Evolutionary conservation across 768 basidiomycete genomes (phyloP), one percentile per base, ranked within the genome.

Genomic region (Russula dissimulans): DNA sequence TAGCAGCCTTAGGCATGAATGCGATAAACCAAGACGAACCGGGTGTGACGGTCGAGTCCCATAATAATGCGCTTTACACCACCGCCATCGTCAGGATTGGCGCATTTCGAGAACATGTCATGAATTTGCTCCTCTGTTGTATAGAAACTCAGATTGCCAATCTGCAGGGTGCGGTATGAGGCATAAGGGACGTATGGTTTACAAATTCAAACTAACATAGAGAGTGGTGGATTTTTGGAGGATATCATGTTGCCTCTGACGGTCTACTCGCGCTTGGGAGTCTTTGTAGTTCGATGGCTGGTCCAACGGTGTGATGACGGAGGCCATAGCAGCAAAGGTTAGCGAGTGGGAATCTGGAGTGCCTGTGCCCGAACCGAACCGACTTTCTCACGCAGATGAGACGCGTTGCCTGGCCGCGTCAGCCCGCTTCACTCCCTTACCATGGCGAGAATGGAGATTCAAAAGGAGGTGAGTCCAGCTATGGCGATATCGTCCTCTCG

Each of bases 211-310:
- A 76, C 90, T 71, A 72, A 97, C 92, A 70, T 98, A 98, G 63
- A 97, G 80, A 2, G 95, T 97, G 29, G 85, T 84, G 6, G 92
- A 93, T 69, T 86, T 89, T 45, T 81, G 71, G 42, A 97, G 83
- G n/a, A 91, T 70, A 8, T 92, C 87, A 66, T 85, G 81, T 70
- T 95, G 92, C 65, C 73, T 85, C 66, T 82, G 79, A 63, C 89
- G 79, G 75, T 97, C 88, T 54, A 93, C 75, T 57, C 87, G 82
- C 42, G 80, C 78, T 73, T 95, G 89, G 14, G 91, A 95, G 74
- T 99, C 95, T 71, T 94, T 92, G 76, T 99, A 99, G 72, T 93
- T 92, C 5, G 94, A 97, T 48, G 94, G 95, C 72, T 92, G 89
- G 76, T 97, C 95, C 66, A 97, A 80, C 38, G 87, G 73, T 32